phyloP scores from a whole-genome alignment of 2,329 filamentous ascomycete genomes.

The Trichoderma atrobrunneum region DNA sequence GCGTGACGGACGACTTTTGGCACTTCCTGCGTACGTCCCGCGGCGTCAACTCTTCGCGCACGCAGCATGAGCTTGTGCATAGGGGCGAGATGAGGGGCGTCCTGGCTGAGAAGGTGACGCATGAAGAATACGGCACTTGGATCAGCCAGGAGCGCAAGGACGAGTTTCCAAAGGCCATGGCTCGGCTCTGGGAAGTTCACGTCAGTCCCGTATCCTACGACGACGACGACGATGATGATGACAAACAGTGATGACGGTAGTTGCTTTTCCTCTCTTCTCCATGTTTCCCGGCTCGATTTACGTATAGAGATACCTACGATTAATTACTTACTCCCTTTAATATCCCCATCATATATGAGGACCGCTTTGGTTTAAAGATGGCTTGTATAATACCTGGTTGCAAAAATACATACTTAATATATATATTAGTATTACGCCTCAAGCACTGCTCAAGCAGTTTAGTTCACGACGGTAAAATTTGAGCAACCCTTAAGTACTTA shows the following conservation, averaged over 20 bases:
- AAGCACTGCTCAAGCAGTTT: neutral
- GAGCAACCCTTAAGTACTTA: neutral
- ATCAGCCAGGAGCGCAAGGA: constrained; percentile 33
- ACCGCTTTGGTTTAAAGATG: neutral
- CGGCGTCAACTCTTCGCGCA: neutral
- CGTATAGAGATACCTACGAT: neutral
- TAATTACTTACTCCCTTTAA: neutral
- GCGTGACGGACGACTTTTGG: constrained; percentile 57
- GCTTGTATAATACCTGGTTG: neutral
- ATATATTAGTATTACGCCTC: too few relatives aligned
- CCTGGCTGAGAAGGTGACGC: constrained; percentile 48
- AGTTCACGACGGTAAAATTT: too few relatives aligned
- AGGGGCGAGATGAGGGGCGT: constrained; percentile 41
- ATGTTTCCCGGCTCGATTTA: neutral
- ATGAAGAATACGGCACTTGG: constrained; percentile 42
- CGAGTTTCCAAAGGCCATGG: constrained; percentile 34
- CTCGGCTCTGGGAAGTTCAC: constrained; percentile 43
- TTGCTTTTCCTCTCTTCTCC: neutral
- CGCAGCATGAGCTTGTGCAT: neutral
- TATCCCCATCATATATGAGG: neutral
- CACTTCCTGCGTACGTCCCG: constrained; percentile 37
- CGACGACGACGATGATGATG: neutral
- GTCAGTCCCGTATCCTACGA: constrained; percentile 31
- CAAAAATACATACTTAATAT: neutral
- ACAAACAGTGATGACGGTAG: neutral